Conservation (phyloP, 2,329 filamentous ascomycete genomes). For the Scleromitrula shiraiana region DNA sequence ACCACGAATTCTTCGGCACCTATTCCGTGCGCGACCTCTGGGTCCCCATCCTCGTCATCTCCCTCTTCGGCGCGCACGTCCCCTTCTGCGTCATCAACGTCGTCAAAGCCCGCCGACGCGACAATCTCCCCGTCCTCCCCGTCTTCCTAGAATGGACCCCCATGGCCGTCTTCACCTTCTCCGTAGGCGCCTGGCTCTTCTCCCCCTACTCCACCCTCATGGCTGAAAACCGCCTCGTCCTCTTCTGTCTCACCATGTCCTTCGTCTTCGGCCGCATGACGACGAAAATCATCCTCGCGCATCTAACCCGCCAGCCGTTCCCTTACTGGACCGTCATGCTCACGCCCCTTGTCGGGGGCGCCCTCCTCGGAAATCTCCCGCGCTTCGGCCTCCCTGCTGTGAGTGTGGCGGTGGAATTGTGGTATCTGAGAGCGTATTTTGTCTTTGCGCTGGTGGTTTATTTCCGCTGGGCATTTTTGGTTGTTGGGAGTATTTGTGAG, state of each 20-base stretch:
- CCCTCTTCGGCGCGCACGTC: conserved; percentile 65
- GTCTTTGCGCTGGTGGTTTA: conserved; percentile 79
- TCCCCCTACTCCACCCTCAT: conserved; percentile 80
- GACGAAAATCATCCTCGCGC: conserved; percentile 96
- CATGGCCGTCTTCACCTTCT: conserved; percentile 71
- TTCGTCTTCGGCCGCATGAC: conserved; percentile 98
- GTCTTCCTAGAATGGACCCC: conserved; percentile 93
- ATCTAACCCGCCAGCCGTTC: conserved; percentile 87
- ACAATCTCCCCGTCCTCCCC: conserved; percentile 67
- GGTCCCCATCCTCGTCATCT: conserved; percentile 61
- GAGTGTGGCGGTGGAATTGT: conserved; percentile 58
- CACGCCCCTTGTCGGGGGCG: conserved; percentile 76
- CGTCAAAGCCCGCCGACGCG: conserved; percentile 60
- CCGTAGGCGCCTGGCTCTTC: conserved; percentile 77
- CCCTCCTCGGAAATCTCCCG: conserved; percentile 74
- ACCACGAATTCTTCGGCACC: conserved; percentile 55
- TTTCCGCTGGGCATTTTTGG: conserved; percentile 84
- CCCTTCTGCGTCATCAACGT: conserved; percentile 90
- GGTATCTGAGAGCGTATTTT: conserved; percentile 80
- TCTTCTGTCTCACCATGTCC: conserved; percentile 91
- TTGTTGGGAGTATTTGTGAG: conserved; percentile 84
- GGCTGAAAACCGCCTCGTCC: conserved; percentile 75
- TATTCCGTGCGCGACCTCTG: conserved; percentile 81
- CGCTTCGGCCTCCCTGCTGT: conserved; percentile 62
- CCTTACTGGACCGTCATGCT: conserved; percentile 95